These are phyloP conservation scores for Aspergillus amoenus DNA, from an alignment of 2,329 filamentous ascomycete species.

Conservation along the genomic window DNA sequence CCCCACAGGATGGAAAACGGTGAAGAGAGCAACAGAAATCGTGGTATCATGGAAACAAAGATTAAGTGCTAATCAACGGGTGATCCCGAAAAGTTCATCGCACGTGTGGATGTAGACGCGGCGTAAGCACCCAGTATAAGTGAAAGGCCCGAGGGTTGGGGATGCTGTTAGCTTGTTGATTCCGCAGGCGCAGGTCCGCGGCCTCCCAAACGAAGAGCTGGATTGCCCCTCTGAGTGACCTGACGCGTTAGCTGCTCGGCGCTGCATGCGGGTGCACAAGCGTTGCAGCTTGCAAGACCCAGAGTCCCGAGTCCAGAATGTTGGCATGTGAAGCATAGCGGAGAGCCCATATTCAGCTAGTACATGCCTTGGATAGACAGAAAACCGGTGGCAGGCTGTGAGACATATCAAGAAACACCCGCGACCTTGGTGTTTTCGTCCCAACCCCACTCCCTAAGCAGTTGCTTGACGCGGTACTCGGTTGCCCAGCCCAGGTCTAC, in stretches of 20 bases:
- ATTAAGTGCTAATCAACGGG: neutral
- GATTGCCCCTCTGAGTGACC: neutral
- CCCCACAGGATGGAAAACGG: neutral
- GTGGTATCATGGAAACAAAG: neutral
- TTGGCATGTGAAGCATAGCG: neutral
- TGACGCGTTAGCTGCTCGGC: neutral
- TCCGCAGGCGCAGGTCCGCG: neutral
- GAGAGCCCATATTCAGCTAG: neutral
- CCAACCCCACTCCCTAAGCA: slow-evolving; percentile 46
- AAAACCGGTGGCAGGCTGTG: neutral
- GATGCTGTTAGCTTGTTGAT: neutral
- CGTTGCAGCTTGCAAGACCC: neutral
- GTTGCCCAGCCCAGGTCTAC: slow-evolving; percentile 65
- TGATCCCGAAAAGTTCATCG: neutral
- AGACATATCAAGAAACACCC: slow-evolving; percentile 8
- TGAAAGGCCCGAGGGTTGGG: neutral
- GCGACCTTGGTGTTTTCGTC: slow-evolving; percentile 17
- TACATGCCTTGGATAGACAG: neutral
- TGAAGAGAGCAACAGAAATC: neutral
- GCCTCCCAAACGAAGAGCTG: neutral
- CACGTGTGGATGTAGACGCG: neutral
- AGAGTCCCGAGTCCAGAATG: neutral
- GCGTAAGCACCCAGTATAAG: neutral
- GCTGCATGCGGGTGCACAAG: neutral
- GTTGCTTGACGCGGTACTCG: slow-evolving; percentile 58